Evolutionary conservation across 139 green algal genomes (phyloP).

Genomic region (Pseudopediastrum boryanum): DNA sequence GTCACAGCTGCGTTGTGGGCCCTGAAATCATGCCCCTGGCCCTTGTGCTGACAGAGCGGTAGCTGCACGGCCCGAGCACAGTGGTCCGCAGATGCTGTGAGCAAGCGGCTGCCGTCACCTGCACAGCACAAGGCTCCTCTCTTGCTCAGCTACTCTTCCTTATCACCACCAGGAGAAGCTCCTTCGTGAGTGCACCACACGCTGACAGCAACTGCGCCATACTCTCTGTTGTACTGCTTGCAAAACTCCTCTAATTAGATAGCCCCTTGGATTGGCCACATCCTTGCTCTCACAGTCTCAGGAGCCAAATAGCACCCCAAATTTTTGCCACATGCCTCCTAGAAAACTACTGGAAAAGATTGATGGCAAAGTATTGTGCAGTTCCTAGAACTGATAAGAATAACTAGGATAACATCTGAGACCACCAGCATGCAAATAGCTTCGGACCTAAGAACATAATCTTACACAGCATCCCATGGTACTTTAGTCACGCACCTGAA

Average conservation of each 20-base stretch:
- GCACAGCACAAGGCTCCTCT: slow-evolving; percentile 12
- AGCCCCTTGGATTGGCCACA: no score
- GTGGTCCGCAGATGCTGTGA: slow-evolving; percentile 53
- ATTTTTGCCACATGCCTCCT: no score
- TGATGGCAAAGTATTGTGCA: background rate
- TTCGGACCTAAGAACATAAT: no score
- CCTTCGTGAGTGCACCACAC: no score
- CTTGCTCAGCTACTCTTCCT: no score
- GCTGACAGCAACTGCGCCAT: no score
- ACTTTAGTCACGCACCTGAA: background rate
- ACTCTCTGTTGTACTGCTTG: no score
- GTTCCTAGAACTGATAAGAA: background rate
- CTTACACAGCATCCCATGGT: no score
- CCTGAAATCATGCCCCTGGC: slow-evolving; percentile 50
- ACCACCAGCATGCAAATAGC: background rate
- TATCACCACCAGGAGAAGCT: no score
- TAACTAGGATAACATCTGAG: background rate
- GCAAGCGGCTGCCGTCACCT: slow-evolving; percentile 58
- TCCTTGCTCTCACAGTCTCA: no score
- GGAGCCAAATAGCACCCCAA: no score
- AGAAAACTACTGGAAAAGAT: background rate
- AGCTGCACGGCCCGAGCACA: slow-evolving; percentile 55
- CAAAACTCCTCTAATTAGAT: no score
- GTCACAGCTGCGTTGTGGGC: slow-evolving; percentile 46
- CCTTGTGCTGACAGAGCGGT: slow-evolving; percentile 49